These are phyloP conservation scores for Mycena vulgaris DNA, from an alignment of 768 basidiomycete species.

Conservation along the genomic window DNA sequence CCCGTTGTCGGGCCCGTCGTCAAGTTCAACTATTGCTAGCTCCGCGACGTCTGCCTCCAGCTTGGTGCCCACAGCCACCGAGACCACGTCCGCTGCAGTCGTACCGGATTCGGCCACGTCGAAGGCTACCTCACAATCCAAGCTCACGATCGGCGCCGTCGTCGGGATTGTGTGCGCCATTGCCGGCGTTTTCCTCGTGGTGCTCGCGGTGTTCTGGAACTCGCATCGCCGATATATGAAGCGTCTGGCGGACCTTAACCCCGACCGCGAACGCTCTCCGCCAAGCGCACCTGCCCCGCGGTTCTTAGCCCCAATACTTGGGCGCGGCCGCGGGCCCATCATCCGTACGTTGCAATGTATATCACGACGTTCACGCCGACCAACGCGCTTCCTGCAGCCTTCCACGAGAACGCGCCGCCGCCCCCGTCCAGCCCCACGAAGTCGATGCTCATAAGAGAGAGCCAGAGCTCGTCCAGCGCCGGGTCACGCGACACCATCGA, in stretches of 20 bases:
- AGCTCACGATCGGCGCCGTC: not conserved
- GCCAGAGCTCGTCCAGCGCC: not conserved
- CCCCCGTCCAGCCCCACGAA: not conserved
- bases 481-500: not conserved
- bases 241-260: not conserved
- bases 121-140: not conserved
- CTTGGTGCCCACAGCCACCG: not conserved
- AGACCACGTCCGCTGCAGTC: not conserved
- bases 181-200: not conserved
- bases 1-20: not conserved
- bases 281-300: not conserved
- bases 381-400: not conserved
- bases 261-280: no score
- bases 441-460: not conserved
- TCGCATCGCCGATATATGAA: not conserved
- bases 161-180: slow-evolving; percentile 1
- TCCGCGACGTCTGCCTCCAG: not conserved
- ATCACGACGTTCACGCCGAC: not conserved
- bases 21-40: not conserved
- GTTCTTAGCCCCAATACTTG: not conserved
- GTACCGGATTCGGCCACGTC: not conserved
- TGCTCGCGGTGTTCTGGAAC: not conserved
- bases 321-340: not conserved
- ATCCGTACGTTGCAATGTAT: not conserved
- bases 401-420: not conserved